Evolutionary conservation across 139 green algal species (phyloP), one percentile per base, ranked within the genome.

Genomic region (Chlorella vulgaris): DNA sequence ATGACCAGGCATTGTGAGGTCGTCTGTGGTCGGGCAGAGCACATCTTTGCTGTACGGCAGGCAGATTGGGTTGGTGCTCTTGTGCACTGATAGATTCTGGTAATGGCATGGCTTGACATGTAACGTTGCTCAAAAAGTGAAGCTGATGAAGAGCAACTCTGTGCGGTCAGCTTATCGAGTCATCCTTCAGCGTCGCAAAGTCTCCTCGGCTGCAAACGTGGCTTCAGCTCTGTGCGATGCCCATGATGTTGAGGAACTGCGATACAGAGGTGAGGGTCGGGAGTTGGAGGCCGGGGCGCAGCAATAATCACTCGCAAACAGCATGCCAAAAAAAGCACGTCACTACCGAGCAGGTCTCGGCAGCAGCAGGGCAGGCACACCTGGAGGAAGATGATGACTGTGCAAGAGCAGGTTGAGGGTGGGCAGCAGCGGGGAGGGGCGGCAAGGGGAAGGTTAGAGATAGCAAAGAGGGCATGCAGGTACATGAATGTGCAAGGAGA

Each of bases 361-460:
- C 10, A 58, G 13, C 10, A 58, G 13, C 10, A 15, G 18, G 55
- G 55, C 5, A 8, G 18, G 18, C 63, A 39, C 63, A 70, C 63
- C 63, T 70, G 28, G 6, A 76, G 42, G 69, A 76, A 76, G 69
- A 76, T 76, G n/a, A 39, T 87, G 60, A 92, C n/a, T n/a, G n/a
- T n/a, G n/a, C n/a, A n/a, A n/a, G n/a, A n/a, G n/a, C n/a, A n/a
- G n/a, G n/a, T n/a, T n/a, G n/a, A n/a, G n/a, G n/a, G n/a, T n/a
- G n/a, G n/a, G n/a, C n/a, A n/a, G n/a, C n/a, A n/a, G n/a, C n/a
- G n/a, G n/a, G n/a, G n/a, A n/a, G n/a, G n/a, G n/a, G n/a, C n/a
- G n/a, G n/a, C n/a, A n/a, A n/a, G n/a, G n/a, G n/a, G n/a, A n/a
- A n/a, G n/a, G n/a, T n/a, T n/a, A n/a, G n/a, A n/a, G n/a, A n/a